phyloP scores from a whole-genome alignment of 345 rosid species.

The Populus nigra region DNA sequence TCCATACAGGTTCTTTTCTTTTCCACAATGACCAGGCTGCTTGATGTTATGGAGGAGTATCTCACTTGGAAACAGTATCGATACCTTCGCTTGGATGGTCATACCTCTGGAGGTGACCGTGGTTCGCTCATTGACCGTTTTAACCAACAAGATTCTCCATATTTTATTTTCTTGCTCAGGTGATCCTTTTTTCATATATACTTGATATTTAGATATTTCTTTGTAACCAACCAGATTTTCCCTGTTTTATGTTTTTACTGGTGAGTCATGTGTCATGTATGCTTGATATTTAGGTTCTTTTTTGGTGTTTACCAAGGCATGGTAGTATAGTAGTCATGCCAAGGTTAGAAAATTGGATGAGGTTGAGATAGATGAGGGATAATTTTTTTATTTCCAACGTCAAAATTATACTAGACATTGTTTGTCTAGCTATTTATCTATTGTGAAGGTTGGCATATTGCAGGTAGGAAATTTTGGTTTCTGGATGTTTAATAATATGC shows the following conservation, averaged over 20 bases:
- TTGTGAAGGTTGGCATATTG: not conserved
- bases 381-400: not conserved
- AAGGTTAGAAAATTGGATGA: not conserved
- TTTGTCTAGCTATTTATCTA: not conserved
- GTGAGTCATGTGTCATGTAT: not conserved
- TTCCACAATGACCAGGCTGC: slow-evolving; percentile 96
- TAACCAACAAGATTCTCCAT: slow-evolving; percentile 67
- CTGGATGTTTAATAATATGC: not conserved
- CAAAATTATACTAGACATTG: not conserved
- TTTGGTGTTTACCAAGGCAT: not conserved
- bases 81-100: slow-evolving; percentile 92
- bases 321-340: not conserved
- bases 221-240: not conserved
- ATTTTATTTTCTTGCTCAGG: slow-evolving; percentile 89
- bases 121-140: slow-evolving; percentile 76
- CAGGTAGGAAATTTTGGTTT: not conserved
- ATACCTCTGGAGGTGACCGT: slow-evolving; percentile 88
- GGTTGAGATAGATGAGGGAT: not conserved
- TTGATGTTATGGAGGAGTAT: slow-evolving; percentile 95
- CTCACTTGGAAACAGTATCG: slow-evolving; percentile 62
- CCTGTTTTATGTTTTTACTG: not conserved
- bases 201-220: slow-evolving; percentile 12
- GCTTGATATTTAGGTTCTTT: not conserved
- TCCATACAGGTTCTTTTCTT: slow-evolving; percentile 79
- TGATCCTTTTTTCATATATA: slow-evolving; percentile 21